Base-by-base conservation (phyloP, 495 filamentous ascomycete species). In the Aspergillus bridgeri region DNA sequence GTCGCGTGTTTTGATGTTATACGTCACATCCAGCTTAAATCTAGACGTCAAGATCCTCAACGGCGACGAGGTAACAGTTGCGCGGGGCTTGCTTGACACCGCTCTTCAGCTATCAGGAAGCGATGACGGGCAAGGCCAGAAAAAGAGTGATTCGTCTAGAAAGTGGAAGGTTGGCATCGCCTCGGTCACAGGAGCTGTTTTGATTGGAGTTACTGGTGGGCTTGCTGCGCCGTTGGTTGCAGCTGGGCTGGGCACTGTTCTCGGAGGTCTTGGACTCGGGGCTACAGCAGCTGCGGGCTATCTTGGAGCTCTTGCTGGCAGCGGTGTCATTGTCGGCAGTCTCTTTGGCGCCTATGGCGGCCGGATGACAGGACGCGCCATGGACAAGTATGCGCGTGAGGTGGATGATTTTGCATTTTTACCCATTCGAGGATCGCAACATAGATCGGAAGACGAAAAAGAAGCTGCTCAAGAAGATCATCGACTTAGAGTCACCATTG, bases 281-380 rank as follows among this genome's bases (percentile, higher is more conserved):
- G 83, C 86, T 11, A 89, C 87, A 24, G 88, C 87, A 2, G 88
- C 89, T 21, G 91, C 91, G 13, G 83, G 85, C 7, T 86, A 96
- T 54, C 73, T 98, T 0, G 94, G 91, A 15, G 77, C 85, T 15
- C 69, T 97, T 53, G 89, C 91, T 11, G 82, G 89, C 22, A 96
- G 86, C 61, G 81, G 83, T 6, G 83, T 92, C 17, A 73, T 91
- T 44, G 87, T 96, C 19, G 93, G 91, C 5, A 83, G 87, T 49
- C 71, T 98, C 13, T 96, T 98, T 64, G 93, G 93, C 27, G 89
- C 92, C 8, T 96, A 94, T 67, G 92, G 92, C 22, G 89, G 86
- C 13, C 81, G 88, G 15, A 91, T 94, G 84, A 89, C 88, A 2
- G 86, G 88, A 27, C 83, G 89, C 66, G 88, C 91, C 84, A 89